Evolutionary conservation across 495 filamentous ascomycete species (phyloP), one percentile per base, ranked within the genome.

Genomic region (Penicillium waksmanii): DNA sequence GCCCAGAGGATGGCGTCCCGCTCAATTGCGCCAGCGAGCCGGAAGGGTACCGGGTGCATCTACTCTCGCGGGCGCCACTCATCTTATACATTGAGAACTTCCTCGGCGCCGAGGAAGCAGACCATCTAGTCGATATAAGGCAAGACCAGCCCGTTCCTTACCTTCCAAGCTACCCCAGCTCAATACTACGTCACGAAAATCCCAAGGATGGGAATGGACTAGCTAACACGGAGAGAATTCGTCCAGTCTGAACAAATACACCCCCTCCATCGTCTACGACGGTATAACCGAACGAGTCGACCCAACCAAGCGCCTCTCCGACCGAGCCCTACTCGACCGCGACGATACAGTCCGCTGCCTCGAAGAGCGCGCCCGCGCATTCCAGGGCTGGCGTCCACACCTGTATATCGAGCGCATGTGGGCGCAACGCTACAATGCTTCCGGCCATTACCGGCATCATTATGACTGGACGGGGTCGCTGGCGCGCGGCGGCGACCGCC

Each of bases 381-480:
- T 92, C 71, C 89, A 91, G 61, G 89, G 89, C 69, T 88, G 84
- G 84, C 76, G 77, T 2, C 75, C 78, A 12, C 65, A 84, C 51
- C 76, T 86, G 0, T 83, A 81, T 60, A 84, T 88, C 71, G 85
- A 89, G 69, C 78, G 79, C 53, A 79, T 87, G 69, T 84, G 82
- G 79, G 79, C 79, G 0, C 86, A 89, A 63, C 78, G 80, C 47
- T 87, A 89, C 68, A 82, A 81, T 36, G 63, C 68, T 10, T 81
- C 76, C 11, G 85, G 84, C 27, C 82, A 87, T 64, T 87, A 87
- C 68, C 65, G 60, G 5, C 77, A 87, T 63, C 83, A 87, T 62
- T 87, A 79, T 65, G 85, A 87, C 69, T 86, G 83, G 82, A 74
- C 72, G 33, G 79, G 76, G 1, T 76, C 73, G 2, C 66, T 71